Evolutionary conservation across 2,329 filamentous ascomycete species (phyloP).

Genomic region (Aspergillus sp.): DNA sequence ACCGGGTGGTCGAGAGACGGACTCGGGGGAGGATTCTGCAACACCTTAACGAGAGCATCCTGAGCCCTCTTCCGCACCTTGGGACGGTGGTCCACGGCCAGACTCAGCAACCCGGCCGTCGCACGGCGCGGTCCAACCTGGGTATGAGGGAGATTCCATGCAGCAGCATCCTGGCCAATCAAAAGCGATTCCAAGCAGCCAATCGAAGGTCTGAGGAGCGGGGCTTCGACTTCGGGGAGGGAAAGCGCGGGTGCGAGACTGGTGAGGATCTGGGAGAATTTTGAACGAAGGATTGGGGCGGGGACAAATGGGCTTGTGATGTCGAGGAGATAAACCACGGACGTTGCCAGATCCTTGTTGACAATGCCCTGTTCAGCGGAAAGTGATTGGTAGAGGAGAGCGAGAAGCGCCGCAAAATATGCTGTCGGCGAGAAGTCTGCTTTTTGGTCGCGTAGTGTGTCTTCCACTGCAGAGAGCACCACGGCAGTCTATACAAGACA

Average conservation of each 20-base stretch:
- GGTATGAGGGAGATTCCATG: constrained; percentile 79
- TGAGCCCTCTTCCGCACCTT: constrained; percentile 93
- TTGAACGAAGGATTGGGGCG: constrained; percentile 78
- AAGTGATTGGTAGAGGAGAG: constrained; percentile 72
- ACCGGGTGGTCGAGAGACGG: constrained; percentile 91
- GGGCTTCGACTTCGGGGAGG: constrained; percentile 74
- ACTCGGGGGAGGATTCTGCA: constrained; percentile 80
- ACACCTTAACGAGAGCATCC: constrained; percentile 75
- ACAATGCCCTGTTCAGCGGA: constrained; percentile 55
- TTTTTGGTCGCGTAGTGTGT: constrained; percentile 83
- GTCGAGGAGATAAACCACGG: constrained; percentile 93
- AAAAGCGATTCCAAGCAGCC: constrained; percentile 90
- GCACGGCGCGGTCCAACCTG: constrained; percentile 82
- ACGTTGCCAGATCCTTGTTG: constrained; percentile 75
- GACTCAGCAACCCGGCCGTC: constrained; percentile 73
- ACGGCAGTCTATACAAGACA: constrained; percentile 47
- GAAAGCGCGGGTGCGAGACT: constrained; percentile 78
- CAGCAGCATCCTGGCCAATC: constrained; percentile 74
- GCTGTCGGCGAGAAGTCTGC: constrained; percentile 76
- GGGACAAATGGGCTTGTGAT: constrained; percentile 80
- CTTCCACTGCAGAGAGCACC: constrained; percentile 84
- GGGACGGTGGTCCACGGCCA: constrained; percentile 79
- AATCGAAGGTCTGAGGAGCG: constrained; percentile 78
- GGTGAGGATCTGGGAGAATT: constrained; percentile 88
- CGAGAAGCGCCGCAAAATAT: constrained; percentile 92